Evolutionary conservation across 257 asterid genomes (phyloP), one percentile per base, ranked within the genome.

Genomic region (Leptodermis oblonga): DNA sequence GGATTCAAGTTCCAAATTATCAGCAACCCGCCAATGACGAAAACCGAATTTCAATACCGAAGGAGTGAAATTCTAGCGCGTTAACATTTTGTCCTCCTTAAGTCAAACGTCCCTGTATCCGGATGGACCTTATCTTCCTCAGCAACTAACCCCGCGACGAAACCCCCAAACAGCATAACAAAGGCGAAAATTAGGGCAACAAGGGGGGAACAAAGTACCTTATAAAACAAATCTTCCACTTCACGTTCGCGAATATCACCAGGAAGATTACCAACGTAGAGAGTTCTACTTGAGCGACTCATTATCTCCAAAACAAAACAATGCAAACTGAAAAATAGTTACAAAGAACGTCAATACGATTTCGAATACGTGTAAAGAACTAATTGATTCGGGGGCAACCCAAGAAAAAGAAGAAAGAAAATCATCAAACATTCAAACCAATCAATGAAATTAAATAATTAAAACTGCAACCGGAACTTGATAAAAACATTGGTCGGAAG

Each of bases 221-320:
- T 94, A 89, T 91, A 83, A 76, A 94, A 94, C 78, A 94, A 69
- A 80, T 91, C 98, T 73, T 94, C 99, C 61, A 94, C 96, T 83
- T 94, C 97, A 7, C 98, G 88, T 82, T 94, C 99, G 20, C 98
- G 96, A 65, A 87, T 85, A 78, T 91, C 98, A 22, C 98, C 98
- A 4, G 98, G 99, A 77, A 94, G 99, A 84, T 94, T 94, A 45
- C 99, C 99, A 15, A 94, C 97, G 39, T 94, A 91, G 52, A 94
- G 91, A 33, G 99, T 94, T 84, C 95, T 86, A 81, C 97, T 89
- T 11, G 99, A 84, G 45, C 98, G 97, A 81, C 99, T 94, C 99
- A 94, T 94, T 70, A 65, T 88, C 68, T 45, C 67, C 49, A 49
- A 39, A 70, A 31, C 0, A 9, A 25, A 54, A 25, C 2, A 30